These are phyloP conservation scores for Exophiala spinifera DNA, from an alignment of 2,329 filamentous ascomycete species.

Conservation along the genomic window DNA sequence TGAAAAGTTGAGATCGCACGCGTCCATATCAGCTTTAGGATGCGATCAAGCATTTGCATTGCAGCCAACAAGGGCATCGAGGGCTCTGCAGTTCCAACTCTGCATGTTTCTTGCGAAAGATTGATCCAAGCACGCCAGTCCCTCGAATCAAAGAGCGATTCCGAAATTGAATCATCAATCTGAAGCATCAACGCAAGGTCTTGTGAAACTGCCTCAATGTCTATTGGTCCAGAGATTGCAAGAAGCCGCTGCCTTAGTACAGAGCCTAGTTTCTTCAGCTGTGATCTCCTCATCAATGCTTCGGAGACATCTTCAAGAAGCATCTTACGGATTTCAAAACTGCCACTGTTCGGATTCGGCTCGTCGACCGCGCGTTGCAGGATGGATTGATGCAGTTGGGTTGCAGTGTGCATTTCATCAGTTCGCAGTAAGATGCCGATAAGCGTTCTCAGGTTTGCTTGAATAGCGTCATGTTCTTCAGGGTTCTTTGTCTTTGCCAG, in stretches of 20 bases:
- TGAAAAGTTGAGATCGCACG: slow-evolving; percentile 1
- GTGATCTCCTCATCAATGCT: slow-evolving; percentile 8
- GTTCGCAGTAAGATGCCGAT: slow-evolving; percentile 1
- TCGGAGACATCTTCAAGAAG: slow-evolving; percentile 6
- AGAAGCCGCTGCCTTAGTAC: slow-evolving; percentile 3
- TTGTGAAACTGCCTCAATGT: slow-evolving; percentile 1
- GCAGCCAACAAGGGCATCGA: slow-evolving; percentile 1
- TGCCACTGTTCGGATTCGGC: no score
- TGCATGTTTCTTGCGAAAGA: background rate
- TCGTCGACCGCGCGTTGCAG: slow-evolving; percentile 2
- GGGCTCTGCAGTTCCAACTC: background rate
- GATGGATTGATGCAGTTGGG: slow-evolving; percentile 8
- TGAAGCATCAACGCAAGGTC: slow-evolving; percentile 11
- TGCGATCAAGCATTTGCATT: slow-evolving; percentile 5
- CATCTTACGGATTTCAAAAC: background rate
- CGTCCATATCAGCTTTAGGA: slow-evolving; percentile 2
- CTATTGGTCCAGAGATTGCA: background rate
- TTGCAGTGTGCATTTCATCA: slow-evolving; percentile 8
- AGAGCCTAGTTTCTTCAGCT: slow-evolving; percentile 8
- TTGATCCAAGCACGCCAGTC: slow-evolving; percentile 16
- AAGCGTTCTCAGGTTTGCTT: background rate
- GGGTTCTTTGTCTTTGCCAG: background rate
- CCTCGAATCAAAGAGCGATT: slow-evolving; percentile 7
- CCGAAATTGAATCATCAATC: slow-evolving; percentile 12
- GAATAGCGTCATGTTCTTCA: background rate